Evolutionary conservation across 1,284 basidiomycete species (phyloP).

Genomic region (Sanghuangporus baumii): DNA sequence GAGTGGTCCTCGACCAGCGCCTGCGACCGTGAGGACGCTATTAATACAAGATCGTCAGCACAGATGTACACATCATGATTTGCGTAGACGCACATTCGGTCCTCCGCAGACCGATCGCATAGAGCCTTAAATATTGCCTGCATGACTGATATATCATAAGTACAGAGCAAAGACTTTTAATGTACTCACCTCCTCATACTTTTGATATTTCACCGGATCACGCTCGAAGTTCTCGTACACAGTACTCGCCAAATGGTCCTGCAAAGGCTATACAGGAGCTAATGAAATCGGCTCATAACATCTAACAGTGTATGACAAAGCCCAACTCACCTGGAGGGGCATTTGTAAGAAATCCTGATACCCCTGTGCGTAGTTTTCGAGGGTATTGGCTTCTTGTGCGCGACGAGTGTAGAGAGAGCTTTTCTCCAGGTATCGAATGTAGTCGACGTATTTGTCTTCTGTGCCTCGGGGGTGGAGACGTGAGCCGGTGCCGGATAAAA

Average conservation of each 20-base stretch:
- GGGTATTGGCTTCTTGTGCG: conserved; percentile 56
- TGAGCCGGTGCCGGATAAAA: conserved; percentile 65
- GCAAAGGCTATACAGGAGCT: conserved; percentile 66
- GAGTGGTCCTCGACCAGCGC: conserved; percentile 92
- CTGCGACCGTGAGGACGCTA: conserved; percentile 86
- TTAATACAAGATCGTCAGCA: conserved; percentile 8
- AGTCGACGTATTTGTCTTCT: conserved; percentile 86
- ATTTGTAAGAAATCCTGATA: conserved; percentile 97
- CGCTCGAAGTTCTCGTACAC: conserved; percentile 98
- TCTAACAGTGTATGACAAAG: not conserved
- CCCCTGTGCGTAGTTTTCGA: conserved; percentile 86
- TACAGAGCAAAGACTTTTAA: conserved; percentile 4
- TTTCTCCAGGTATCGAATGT: conserved; percentile 79
- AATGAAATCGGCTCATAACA: conserved; percentile 6
- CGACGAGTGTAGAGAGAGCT: conserved; percentile 61
- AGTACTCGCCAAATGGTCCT: conserved; percentile 93
- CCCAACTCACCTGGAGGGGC: conserved; percentile 69
- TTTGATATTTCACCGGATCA: conserved; percentile 93
- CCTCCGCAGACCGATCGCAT: conserved; percentile 54
- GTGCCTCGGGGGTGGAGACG: conserved; percentile 76
- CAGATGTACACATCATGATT: too few relatives aligned
- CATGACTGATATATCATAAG: conserved; percentile 14
- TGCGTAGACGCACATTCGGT: conserved; percentile 43
- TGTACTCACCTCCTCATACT: conserved; percentile 82
- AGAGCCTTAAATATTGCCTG: conserved; percentile 84